Conservation (phyloP, 83 land plant species). For the Picea mariana region DNA sequence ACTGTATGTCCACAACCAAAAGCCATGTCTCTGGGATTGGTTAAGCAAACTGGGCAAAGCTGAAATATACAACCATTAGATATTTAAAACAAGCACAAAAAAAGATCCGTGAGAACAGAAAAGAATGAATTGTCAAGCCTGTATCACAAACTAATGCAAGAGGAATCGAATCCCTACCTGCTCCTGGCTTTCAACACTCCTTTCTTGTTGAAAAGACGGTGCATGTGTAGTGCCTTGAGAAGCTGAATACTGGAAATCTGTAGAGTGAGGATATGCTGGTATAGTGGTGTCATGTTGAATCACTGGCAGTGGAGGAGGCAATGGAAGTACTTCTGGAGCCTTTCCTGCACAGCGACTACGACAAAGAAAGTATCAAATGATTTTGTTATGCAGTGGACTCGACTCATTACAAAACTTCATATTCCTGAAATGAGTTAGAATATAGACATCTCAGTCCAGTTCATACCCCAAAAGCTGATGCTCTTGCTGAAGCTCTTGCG, state of each 20-base stretch:
- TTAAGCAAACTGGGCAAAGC: constrained; percentile 59
- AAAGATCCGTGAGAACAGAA: background rate
- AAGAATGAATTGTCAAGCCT: background rate
- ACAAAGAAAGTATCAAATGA: constrained; percentile 2
- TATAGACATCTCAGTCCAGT: background rate
- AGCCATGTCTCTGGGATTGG: constrained; percentile 42
- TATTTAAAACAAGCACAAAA: background rate
- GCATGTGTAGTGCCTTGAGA: constrained; percentile 8
- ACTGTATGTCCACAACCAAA: constrained; percentile 57
- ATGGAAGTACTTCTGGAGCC: constrained; percentile 40
- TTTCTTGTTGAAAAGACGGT: constrained; percentile 18
- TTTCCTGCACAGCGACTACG: constrained; percentile 38
- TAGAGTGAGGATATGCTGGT: constrained; percentile 1
- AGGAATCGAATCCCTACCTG: constrained; percentile 15
- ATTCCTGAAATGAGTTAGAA: background rate
- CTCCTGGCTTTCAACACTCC: constrained; percentile 11
- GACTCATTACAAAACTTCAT: background rate
- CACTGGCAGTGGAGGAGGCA: constrained; percentile 49
- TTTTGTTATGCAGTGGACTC: background rate
- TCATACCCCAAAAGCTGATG: constrained; percentile 58
- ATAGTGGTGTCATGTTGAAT: constrained; percentile 1
- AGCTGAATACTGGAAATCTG: background rate
- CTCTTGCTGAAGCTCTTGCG: constrained; percentile 32
- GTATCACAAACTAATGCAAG: background rate
- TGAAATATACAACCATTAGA: constrained; percentile 14